Base-by-base conservation (phyloP, 2,329 filamentous ascomycete genomes). In the Chaetothyriales sp. region DNA sequence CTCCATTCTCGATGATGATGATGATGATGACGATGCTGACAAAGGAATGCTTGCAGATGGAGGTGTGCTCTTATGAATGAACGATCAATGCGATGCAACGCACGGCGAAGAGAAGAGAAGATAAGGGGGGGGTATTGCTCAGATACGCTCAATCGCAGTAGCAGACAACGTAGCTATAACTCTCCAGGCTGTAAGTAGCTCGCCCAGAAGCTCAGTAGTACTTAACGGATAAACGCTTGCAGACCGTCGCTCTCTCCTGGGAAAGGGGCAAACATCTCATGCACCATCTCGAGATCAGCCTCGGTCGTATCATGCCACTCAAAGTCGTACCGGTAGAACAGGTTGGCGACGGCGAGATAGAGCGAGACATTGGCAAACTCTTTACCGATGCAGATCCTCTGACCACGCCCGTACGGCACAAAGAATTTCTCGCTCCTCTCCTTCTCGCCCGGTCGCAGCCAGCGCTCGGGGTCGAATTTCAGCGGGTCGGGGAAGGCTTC, bases 401-500 rank as follows among this genome's bases (percentile, higher is more conserved):
- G 52, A 5, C 62, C 61, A 18, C 57, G 57, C 6, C 55, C 56
- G 49, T 63, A 64, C 2, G 59, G 51, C 5, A 56, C 51, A 43
- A 61, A 58, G 43, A 60, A 61, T 47, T 57, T 57, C 39, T 61
- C 57, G 18, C 60, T 53, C 19, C 53, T 51, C 48, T 60, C 59
- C 49, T 54, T 49, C 18, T 58, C 56, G 19, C 56, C 54, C 12
- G 53, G 46, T 15, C 52, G 53, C 5, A 62, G 52, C 59, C 59
- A 63, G 18, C 61, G 55, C 36, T 59, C 59, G 10, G 61, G 61
- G 20, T 57, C 57, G 55, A 61, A 63, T 3, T 47, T 46, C 0
- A 70, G 64, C 1, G 70, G 70, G 46, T 75, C 73, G 1, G 72
- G 72, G 62, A 67, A 59, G 15, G 56, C 46, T 7, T 28, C 5